Conservation (phyloP, 345 rosid genomes). For the Durio zibethinus region DNA sequence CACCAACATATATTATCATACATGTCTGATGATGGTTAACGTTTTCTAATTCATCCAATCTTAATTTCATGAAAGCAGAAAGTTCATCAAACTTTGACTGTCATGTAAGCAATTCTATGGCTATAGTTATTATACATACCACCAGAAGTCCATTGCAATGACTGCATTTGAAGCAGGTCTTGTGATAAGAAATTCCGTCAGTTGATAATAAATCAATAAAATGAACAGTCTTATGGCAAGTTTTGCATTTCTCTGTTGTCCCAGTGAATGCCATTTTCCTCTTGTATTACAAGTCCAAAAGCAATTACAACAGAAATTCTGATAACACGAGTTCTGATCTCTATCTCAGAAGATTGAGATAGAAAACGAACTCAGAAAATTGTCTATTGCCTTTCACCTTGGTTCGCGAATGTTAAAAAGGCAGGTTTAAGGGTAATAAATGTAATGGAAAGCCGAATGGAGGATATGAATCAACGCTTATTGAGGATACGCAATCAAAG, state of each 20-base stretch:
- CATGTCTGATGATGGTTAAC: no score
- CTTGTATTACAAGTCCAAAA: not conserved
- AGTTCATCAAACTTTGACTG: not conserved
- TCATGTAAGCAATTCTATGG: not conserved
- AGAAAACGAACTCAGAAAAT: not conserved
- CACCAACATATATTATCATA: no score
- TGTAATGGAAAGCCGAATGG: not conserved
- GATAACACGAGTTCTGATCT: not conserved
- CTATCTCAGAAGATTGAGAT: not conserved
- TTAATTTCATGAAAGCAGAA: not conserved
- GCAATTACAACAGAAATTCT: not conserved
- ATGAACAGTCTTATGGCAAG: conserved; percentile 77
- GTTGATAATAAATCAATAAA: conserved; percentile 63
- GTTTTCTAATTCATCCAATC: not conserved
- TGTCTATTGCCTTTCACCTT: not conserved
- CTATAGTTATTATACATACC: conserved; percentile 19
- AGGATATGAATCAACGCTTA: conserved; percentile 1
- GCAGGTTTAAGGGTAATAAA: not conserved
- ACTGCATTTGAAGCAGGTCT: conserved; percentile 83
- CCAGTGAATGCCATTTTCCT: conserved; percentile 51
- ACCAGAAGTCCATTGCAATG: conserved; percentile 81
- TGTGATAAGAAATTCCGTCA: conserved; percentile 78
- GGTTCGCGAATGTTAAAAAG: not conserved
- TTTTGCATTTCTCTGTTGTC: conserved; percentile 71
- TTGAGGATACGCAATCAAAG: not conserved